Evolutionary conservation across 2,329 filamentous ascomycete species (phyloP), one percentile per base, ranked within the genome.

Genomic region (Elsinoe fawcettii): DNA sequence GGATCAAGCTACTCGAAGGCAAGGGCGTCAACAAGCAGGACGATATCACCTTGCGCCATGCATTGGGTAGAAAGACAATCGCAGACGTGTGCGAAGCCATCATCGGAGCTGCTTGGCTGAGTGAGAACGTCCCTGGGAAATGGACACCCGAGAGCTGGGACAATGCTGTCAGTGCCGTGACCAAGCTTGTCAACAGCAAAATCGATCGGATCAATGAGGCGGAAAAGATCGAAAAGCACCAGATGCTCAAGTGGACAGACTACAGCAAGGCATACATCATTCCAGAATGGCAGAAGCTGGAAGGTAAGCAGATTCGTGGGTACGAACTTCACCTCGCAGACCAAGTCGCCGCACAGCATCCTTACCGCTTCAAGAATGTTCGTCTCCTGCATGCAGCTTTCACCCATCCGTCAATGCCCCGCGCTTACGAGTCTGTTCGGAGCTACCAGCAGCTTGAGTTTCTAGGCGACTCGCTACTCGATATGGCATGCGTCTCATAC

Each of bases 41-140:
- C 27, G 63, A 61, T 39, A 61, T 56, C 20, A 27, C 22, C n/a
- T 39, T 56, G 8, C 34, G 34, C 3, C 63, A 63, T 37, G 23
- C 20, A 3, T 27, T 49, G 11, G 58, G 71, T 18, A 64, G 69
- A 11, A 57, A 53, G 34, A 87, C 87, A 0, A 86, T 96, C 65
- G 92, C 93, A 2, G 93, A 97, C 70, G 90, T 97, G 0, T 96
- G 89, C 60, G 93, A 97, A 69, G 92, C 93, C 0, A 74, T 96
- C 58, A 97, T 99, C 49, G 93, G 92, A 5, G 93, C 92, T 2
- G 86, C 91, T 0, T 76, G 83, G 51, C 84, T 85, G 39, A 73
- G 79, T 5, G 74, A 80, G 54, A 76, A 81, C 37, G 64, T 71
- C 23, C 69, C 64, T 14, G 72, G 69, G 2, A 41, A 64, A 2